Evolutionary conservation across 1,284 basidiomycete species (phyloP), one percentile per base, ranked within the genome.

Genomic region (Ustilago esculenta): DNA sequence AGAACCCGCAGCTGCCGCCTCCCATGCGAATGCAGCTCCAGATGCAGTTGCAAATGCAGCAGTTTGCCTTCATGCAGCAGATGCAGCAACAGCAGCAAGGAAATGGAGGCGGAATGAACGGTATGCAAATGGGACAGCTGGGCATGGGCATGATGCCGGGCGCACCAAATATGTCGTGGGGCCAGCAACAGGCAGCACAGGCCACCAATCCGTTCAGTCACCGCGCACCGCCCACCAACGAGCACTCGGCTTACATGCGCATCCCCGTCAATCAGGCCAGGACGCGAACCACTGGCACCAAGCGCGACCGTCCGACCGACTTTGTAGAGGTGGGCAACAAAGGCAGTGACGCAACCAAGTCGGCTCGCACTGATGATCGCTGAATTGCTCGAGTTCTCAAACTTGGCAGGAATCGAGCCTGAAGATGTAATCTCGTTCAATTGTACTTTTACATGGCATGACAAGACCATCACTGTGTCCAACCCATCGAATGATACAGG

Each of bases 1-100:
- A 76, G 35, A 81, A 79, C 32, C 77, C 79, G 4, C 61, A 72
- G 20, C 53, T 81, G 24, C 77, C 79, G 10, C 73, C 75, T 15
- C 76, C 76, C 35, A 75, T 81, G 75, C 67, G 76, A 20, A 78
- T 79, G 73, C 76, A 79, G 54, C 56, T 78, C 20, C 79, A 81
- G 58, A 81, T 79, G 77, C 77, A 81, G 42, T 39, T 81, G 40
- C 77, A 79, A 36, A 72, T 79, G 53, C 70, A 78, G 53, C 79
- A 77, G 43, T 72, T 73, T 39, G 70, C 73, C 23, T 76, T 77
- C 24, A 75, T 75, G 72, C 71, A 79, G 44, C 66, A 73, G 40
- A 59, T 56, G 58, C 72, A 74, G 46, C 55, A 61, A 20, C 51
- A 58, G 36, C 43, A 36, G 36, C 29, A 49, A 20, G 41, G 34